Evolutionary conservation across 495 filamentous ascomycete species (phyloP).

Genomic region (Trichoderma reesei): DNA sequence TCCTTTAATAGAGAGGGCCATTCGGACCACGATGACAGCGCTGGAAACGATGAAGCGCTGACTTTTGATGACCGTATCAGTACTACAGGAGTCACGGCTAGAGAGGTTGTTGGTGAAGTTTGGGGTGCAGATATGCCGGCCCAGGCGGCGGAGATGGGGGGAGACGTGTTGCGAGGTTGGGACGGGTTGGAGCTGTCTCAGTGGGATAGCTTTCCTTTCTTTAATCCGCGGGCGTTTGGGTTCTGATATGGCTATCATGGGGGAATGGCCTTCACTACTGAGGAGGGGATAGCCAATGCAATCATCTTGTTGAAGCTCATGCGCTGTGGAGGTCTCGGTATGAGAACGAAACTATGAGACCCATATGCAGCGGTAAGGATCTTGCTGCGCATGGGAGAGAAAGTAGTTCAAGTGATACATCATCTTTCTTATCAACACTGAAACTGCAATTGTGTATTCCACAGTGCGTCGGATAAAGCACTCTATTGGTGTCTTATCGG

Average conservation of each 20-base stretch:
- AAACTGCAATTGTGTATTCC: too few species aligned
- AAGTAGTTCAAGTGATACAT: too few species aligned
- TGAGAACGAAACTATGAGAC: too few species aligned
- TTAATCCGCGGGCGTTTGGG: neutral
- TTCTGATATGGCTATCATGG: neutral
- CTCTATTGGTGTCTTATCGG: too few species aligned
- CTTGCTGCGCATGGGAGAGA: too few species aligned
- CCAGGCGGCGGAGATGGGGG: neutral
- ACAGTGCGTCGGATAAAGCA: too few species aligned
- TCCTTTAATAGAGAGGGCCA: neutral
- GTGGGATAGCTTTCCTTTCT: constrained; percentile 12
- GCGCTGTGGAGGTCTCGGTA: neutral
- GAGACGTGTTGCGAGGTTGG: constrained; percentile 10
- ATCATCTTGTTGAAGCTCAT: neutral
- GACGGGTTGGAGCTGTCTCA: constrained; percentile 12
- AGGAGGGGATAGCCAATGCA: neutral
- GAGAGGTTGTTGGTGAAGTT: neutral
- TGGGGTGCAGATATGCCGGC: neutral
- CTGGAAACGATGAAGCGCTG: neutral
- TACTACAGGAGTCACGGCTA: neutral
- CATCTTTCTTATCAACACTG: too few species aligned
- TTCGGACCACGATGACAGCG: neutral
- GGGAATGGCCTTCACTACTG: neutral
- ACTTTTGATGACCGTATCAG: neutral
- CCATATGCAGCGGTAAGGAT: too few species aligned